Conservation (phyloP, 1,284 basidiomycete species). For the Puccinia coronata region DNA sequence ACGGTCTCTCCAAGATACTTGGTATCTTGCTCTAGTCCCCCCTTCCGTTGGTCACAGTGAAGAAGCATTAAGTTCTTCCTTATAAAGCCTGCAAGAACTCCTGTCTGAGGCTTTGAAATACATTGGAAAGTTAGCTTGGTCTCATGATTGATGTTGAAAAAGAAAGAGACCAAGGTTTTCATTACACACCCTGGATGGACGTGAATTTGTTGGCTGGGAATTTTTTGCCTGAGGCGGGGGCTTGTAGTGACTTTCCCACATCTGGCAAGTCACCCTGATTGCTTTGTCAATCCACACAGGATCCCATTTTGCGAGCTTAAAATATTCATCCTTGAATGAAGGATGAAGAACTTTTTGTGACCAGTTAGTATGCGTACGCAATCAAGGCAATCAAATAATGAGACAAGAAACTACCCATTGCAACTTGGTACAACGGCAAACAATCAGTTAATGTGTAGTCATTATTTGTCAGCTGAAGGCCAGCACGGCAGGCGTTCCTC, state of each 20-base stretch:
- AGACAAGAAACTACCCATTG: slow-evolving; percentile 1
- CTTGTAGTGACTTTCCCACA: slow-evolving; percentile 12
- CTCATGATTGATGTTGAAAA: no score
- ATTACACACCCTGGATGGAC: no score
- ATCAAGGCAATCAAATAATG: background rate
- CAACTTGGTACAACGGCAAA: slow-evolving; percentile 1
- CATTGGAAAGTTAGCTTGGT: no score
- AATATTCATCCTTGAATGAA: slow-evolving; percentile 13
- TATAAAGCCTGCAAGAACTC: no score
- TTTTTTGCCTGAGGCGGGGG: background rate
- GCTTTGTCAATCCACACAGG: background rate
- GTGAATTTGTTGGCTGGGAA: no score
- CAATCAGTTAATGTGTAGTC: no score
- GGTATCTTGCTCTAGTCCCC: no score
- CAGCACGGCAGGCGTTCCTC: background rate
- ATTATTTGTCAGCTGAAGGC: slow-evolving; percentile 4
- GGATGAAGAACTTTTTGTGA: background rate
- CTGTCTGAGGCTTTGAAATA: no score
- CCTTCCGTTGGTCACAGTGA: no score
- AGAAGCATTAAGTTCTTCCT: no score
- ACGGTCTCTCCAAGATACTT: no score
- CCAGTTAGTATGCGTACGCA: background rate
- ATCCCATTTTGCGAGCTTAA: slow-evolving; percentile 9
- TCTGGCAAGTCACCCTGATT: background rate
- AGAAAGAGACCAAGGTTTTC: no score